A percentile compares a stretch with the other conserved stretches of the same genome.
Evolutionary conservation across 495 filamentous ascomycete species (phyloP).

Genomic region (Chaetomium fimeti): DNA sequence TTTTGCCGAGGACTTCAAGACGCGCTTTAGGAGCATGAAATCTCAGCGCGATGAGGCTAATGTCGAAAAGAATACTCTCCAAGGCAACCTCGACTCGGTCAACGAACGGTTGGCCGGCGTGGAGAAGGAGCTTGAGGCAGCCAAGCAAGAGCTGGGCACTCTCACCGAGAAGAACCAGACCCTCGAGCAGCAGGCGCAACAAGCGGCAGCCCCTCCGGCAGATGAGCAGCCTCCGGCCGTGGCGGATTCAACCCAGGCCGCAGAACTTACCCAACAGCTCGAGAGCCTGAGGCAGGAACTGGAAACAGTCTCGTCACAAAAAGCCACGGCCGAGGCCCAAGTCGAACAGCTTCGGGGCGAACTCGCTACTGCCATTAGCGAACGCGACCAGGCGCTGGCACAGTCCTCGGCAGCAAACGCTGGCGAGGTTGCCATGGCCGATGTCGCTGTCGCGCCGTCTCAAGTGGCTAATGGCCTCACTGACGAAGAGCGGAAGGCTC

Average conservation of each 20-base stretch:
- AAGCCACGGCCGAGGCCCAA: constrained; percentile 43
- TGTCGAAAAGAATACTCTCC: constrained; percentile 41
- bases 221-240: constrained; percentile 14
- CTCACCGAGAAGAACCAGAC: constrained; percentile 40
- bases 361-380: constrained; percentile 41
- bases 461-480: constrained; percentile 34
- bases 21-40: constrained; percentile 40
- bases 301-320: constrained; percentile 42
- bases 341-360: constrained; percentile 48
- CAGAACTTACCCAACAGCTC: constrained; percentile 74
- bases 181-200: constrained; percentile 31
- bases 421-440: constrained; percentile 38
- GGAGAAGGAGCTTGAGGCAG: constrained; percentile 40
- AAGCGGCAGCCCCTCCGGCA: constrained; percentile 19
- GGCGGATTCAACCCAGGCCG: constrained; percentile 25
- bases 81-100: constrained; percentile 35
- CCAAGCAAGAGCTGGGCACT: constrained; percentile 38
- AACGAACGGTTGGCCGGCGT: constrained; percentile 37
- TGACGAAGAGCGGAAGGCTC: constrained; percentile 52
- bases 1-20: constrained; percentile 51
- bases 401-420: constrained; percentile 43
- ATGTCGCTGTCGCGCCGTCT: constrained; percentile 26
- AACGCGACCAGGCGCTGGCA: constrained; percentile 50
- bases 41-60: constrained; percentile 43
- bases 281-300: constrained; percentile 39